phyloP scores from a whole-genome alignment of 495 filamentous ascomycete genomes.

The Annulohypoxylon moriforme region DNA sequence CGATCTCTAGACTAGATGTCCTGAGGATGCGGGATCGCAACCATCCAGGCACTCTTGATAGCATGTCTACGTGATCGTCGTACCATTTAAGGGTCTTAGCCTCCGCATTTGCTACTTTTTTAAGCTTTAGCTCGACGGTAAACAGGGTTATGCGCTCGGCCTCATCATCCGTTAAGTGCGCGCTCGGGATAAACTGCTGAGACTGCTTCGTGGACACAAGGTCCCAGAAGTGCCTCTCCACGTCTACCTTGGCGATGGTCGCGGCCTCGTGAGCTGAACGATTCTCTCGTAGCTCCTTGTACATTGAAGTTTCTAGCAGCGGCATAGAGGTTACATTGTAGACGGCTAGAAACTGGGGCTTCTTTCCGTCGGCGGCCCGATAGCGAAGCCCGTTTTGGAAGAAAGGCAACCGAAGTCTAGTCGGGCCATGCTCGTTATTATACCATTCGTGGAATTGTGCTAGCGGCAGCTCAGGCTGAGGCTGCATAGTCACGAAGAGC shows the following conservation, averaged over 20 bases:
- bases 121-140: conserved; percentile 67
- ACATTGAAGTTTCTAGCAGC: conserved; percentile 72
- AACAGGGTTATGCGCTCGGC: conserved; percentile 71
- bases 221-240: conserved; percentile 76
- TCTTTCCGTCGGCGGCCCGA: conserved; percentile 68
- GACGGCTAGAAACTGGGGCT: conserved; percentile 77
- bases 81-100: conserved; percentile 74
- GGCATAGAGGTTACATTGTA: conserved; percentile 84
- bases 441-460: conserved; percentile 90
- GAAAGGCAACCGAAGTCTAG: conserved; percentile 75
- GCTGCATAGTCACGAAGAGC: conserved; percentile 84
- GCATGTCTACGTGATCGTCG: conserved; percentile 77
- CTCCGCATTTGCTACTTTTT: conserved; percentile 63
- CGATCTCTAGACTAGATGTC: conserved; percentile 65
- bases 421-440: conserved; percentile 87
- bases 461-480: conserved; percentile 68
- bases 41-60: conserved; percentile 81
- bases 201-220: conserved; percentile 65
- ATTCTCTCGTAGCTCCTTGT: conserved; percentile 74
- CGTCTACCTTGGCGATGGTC: conserved; percentile 78
- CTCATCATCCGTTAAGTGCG: conserved; percentile 67
- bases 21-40: conserved; percentile 72
- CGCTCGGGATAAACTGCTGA: conserved; percentile 65
- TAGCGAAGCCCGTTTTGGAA: conserved; percentile 82
- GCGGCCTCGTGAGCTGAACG: conserved; percentile 78